Conservation (phyloP, 345 rosid genomes). For the Salix dunnii region DNA sequence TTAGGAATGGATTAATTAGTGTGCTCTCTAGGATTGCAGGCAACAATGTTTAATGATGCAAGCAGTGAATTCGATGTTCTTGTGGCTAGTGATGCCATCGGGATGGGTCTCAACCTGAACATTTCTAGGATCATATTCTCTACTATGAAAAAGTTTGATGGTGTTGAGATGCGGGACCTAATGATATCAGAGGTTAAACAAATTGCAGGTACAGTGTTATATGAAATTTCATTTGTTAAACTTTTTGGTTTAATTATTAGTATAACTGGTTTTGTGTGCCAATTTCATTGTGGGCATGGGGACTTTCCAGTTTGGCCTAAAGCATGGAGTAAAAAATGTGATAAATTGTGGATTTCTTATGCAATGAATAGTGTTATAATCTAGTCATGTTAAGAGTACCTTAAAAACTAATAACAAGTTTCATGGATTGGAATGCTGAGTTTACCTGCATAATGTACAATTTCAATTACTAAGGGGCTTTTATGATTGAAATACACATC, state of each 20-base stretch:
- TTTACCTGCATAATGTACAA: no score
- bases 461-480: no score
- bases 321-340: background rate
- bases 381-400: no score
- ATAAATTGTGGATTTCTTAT: background rate
- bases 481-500: no score
- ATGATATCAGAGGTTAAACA: constrained; percentile 87
- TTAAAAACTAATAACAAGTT: no score
- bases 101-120: constrained; percentile 93
- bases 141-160: constrained; percentile 71
- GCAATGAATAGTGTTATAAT: no score
- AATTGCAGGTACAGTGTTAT: constrained; percentile 63
- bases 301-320: background rate
- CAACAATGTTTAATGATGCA: constrained; percentile 78
- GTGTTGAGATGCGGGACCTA: constrained; percentile 58
- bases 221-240: background rate
- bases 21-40: constrained; percentile 56
- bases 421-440: no score
- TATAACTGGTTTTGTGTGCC: background rate
- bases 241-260: background rate
- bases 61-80: constrained; percentile 86
- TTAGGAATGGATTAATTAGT: constrained; percentile 15
- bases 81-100: constrained; percentile 98
- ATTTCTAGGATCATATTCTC: constrained; percentile 89
- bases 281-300: background rate